Conservation (phyloP, 2,329 filamentous ascomycete genomes). For the Colletotrichum endophyticum region DNA sequence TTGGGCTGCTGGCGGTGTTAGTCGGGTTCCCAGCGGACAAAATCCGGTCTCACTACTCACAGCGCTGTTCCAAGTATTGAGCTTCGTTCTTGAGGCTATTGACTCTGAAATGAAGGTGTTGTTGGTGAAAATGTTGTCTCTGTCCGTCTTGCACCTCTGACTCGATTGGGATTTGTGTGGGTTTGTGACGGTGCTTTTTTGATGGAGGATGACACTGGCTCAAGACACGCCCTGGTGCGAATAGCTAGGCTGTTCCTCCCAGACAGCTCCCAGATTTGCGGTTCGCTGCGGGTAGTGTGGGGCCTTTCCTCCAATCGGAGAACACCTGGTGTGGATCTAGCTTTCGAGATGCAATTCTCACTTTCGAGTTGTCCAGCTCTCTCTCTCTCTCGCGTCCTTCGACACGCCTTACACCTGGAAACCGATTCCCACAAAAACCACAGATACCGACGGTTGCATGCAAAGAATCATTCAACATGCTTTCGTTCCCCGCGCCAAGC, state of each 20-base stretch:
- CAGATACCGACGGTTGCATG: neutral
- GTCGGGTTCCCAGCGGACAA: rapidly evolving
- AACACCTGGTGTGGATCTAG: neutral
- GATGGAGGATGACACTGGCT: neutral
- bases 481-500: conserved; percentile 47
- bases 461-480: conserved; percentile 37
- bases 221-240: neutral
- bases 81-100: neutral
- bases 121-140: neutral
- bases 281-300: neutral
- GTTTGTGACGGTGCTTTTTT: neutral
- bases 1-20: neutral
- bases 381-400: neutral
- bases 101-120: neutral
- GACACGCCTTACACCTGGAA: neutral
- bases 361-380: neutral
- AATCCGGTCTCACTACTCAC: neutral
- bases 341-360: neutral
- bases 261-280: neutral
- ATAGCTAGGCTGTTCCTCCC: neutral
- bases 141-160: neutral
- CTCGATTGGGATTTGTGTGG: conserved; percentile 1
- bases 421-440: neutral
- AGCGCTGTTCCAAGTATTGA: neutral
- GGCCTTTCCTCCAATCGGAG: neutral